These are phyloP conservation scores for Ophiocordyceps unilateralis DNA, from an alignment of 2,329 filamentous ascomycete genomes.

Conservation along the genomic window DNA sequence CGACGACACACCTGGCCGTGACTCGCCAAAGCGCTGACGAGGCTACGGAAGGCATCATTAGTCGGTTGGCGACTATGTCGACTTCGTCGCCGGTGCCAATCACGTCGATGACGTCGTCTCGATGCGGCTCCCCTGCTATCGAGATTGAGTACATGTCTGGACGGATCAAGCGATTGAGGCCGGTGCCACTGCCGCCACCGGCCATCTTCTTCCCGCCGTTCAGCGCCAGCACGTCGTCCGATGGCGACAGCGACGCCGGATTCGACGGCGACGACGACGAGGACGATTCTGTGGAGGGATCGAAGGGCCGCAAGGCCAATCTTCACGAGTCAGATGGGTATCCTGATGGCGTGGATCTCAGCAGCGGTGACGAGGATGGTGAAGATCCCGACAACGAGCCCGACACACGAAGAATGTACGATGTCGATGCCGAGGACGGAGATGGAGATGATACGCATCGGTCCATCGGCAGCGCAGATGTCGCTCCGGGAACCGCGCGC, in stretches of 20 bases:
- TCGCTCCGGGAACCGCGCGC: constrained; percentile 13
- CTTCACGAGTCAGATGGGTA: constrained; percentile 23
- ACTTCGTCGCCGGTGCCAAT: constrained; percentile 17
- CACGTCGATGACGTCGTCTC: background rate
- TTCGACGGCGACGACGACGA: constrained; percentile 13
- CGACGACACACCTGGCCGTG: background rate
- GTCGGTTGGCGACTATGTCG: constrained; percentile 23
- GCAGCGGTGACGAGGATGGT: constrained; percentile 23
- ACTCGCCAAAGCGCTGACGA: constrained; percentile 8
- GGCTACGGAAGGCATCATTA: constrained; percentile 22
- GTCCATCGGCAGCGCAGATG: constrained; percentile 15
- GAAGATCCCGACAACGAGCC: constrained; percentile 20
- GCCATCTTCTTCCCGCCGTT: constrained; percentile 32
- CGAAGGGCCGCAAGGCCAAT: constrained; percentile 17
- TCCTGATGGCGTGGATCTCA: constrained; percentile 20
- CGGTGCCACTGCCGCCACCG: constrained; percentile 32
- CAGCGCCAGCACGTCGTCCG: constrained; percentile 21
- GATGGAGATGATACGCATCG: constrained; percentile 3
- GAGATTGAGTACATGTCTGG: constrained; percentile 28
- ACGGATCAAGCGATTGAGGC: constrained; percentile 24
- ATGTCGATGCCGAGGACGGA: constrained; percentile 3
- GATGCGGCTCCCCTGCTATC: constrained; percentile 7
- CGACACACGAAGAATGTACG: constrained; percentile 13
- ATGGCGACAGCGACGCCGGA: constrained; percentile 11
- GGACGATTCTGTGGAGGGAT: constrained; percentile 11